phyloP scores from a whole-genome alignment of 2,329 filamentous ascomycete species.

The Colletotrichum incanum region DNA sequence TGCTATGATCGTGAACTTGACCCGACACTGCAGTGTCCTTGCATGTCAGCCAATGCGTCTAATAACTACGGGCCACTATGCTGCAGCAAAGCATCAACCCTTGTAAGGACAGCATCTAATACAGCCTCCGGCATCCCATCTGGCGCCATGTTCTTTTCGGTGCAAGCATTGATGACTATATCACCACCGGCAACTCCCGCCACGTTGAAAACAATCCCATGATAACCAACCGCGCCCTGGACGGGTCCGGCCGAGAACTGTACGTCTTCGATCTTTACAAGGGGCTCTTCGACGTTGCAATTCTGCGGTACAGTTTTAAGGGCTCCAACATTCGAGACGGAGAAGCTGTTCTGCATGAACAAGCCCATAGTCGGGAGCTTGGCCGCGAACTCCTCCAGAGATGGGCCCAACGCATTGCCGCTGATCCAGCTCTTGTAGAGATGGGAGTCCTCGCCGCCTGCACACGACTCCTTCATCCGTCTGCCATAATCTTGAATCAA shows the following conservation, averaged over 20 bases:
- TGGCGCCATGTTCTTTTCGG: constrained; percentile 39
- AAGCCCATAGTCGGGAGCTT: constrained; percentile 32
- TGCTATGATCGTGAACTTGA: too few relatives aligned
- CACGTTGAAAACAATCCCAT: constrained; percentile 38
- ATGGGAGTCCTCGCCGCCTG: constrained; percentile 23
- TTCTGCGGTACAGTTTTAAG: constrained; percentile 5
- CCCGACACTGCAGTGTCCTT: too few relatives aligned
- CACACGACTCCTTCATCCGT: constrained; percentile 19
- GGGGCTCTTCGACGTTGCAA: background rate
- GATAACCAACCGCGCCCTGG: constrained; percentile 35
- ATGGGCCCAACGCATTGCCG: constrained; percentile 45
- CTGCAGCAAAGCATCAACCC: constrained; percentile 17
- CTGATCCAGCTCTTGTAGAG: constrained; percentile 37
- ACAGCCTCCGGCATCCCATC: constrained; percentile 18
- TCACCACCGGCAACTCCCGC: constrained; percentile 31
- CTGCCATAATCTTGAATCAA: constrained; percentile 27
- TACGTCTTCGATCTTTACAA: constrained; percentile 40
- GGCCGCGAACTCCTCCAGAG: constrained; percentile 43
- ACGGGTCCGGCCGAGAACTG: constrained; percentile 38
- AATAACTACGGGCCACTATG: background rate
- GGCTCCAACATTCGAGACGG: constrained; percentile 42
- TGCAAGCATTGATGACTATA: constrained; percentile 38
- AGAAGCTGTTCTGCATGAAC: constrained; percentile 35
- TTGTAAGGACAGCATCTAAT: constrained; percentile 30
- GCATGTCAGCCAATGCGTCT: too few relatives aligned